Evolutionary conservation across 371 early-diverging fungal genomes (phyloP).

Genomic region (Smittium culicis): DNA sequence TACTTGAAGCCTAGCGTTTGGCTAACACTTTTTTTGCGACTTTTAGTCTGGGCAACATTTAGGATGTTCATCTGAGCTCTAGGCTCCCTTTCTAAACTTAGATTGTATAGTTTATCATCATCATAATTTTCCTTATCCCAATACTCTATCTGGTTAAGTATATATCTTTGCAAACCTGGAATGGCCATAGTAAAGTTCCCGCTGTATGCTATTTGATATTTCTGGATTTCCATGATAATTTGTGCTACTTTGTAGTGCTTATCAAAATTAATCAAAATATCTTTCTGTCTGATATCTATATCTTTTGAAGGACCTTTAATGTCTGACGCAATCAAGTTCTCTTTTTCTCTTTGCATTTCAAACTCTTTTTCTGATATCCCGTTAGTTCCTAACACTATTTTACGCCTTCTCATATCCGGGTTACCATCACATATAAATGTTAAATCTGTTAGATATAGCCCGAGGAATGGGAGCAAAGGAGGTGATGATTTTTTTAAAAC

Average conservation of each 20-base stretch:
- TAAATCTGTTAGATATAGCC: conserved; percentile 74
- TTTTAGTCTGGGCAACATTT: background rate
- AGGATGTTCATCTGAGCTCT: conserved; percentile 11
- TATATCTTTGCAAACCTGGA: conserved; percentile 28
- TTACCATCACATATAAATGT: conserved; percentile 69
- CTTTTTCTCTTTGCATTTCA: background rate
- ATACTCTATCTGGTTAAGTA: conserved; percentile 24
- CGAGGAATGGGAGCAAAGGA: conserved; percentile 69
- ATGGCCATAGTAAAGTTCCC: conserved; percentile 34
- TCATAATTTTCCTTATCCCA: conserved; percentile 28
- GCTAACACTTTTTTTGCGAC: background rate
- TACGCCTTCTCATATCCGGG: conserved; percentile 18
- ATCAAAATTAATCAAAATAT: conserved; percentile 61
- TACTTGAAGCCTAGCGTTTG: background rate
- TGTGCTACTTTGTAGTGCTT: conserved; percentile 52
- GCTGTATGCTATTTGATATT: conserved; percentile 61
- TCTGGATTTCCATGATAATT: conserved; percentile 56
- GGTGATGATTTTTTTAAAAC: conserved; percentile 42
- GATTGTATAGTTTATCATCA: conserved; percentile 26
- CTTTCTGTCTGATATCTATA: conserved; percentile 21
- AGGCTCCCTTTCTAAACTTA: conserved; percentile 27
- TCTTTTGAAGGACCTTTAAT: conserved; percentile 11
- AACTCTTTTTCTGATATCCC: conserved; percentile 1
- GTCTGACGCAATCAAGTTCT: conserved; percentile 2
- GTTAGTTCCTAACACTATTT: conserved; percentile 5